Evolutionary conservation across 371 early-diverging fungal species (phyloP), one percentile per base, ranked within the genome.

Genomic region (Mucor racemosus): DNA sequence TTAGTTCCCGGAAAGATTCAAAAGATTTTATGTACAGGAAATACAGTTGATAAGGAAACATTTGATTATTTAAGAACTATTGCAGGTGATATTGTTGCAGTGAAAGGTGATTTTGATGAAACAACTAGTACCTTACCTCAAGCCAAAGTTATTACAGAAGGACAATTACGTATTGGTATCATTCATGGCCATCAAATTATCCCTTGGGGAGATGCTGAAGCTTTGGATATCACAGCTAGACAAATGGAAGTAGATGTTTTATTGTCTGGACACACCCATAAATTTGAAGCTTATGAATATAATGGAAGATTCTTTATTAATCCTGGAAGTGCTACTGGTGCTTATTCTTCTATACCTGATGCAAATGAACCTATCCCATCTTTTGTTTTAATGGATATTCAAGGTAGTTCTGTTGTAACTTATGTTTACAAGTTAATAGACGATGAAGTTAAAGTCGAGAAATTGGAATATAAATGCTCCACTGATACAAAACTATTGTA

Each of bases 321-420:
- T 72, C 98, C 98, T 11, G 98, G 98, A 21, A 91, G 92, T 46
- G 95, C 95, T 9, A 98, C 98, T 0, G 98, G 97, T 40, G 95
- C 95, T 7, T 91, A 86, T 67, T 75, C 87, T 62, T 69, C 80
- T 62, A 69, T 68, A 65, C 73, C 80, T 64, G 74, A 82, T 58
- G 65, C 59, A 67, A 87, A 84, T 53, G 87, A 88, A 0, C 81
- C 86, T 53, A 84, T 88, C 19, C 97, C 98, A 55, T 93, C 94
- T 21, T 98, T 98, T 84, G 95, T 96, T 42, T 78, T 98, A 67
- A 92, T 98, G 94, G 97, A 98, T 80, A 76, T 97, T 62, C 94
- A 95, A 73, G 91, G 88, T 9, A 75, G 81, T 14, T 77, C 79
- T 1, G 89, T 96, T 10, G 88, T 92, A 5, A 86, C 92, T 7